These are phyloP conservation scores for Pleurotus giganteus DNA, from an alignment of 768 basidiomycete species.

Conservation along the genomic window DNA sequence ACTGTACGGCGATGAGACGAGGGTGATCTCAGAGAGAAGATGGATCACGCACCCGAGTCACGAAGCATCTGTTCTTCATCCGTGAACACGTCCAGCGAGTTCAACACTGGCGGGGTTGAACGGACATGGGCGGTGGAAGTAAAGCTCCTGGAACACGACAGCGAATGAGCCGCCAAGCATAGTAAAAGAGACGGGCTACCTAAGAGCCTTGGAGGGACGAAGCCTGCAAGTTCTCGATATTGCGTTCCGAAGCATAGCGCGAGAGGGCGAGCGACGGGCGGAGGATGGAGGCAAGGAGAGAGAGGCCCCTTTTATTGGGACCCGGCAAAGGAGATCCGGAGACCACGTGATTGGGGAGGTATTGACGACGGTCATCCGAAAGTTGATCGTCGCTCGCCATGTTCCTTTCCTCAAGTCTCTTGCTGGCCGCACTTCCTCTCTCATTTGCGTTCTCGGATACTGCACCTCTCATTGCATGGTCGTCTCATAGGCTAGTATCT, in stretches of 20 bases:
- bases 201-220: background rate
- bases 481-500: constrained; percentile 53
- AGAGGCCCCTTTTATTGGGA: too few species aligned
- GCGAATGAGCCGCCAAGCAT: background rate
- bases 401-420: constrained; percentile 32
- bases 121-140: constrained; percentile 20
- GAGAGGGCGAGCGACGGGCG: too few species aligned
- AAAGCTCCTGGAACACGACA: constrained; percentile 13
- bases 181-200: background rate
- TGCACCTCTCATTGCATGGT: constrained; percentile 68
- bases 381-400: constrained; percentile 31
- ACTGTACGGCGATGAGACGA: constrained; percentile 43
- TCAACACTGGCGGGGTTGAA: constrained; percentile 29
- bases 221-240: too few species aligned
- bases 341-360: background rate
- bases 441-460: constrained; percentile 62
- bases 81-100: constrained; percentile 80
- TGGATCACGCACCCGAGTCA: constrained; percentile 67
- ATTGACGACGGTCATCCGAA: background rate
- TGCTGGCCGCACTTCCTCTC: constrained; percentile 44
- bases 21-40: background rate
- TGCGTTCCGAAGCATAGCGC: too few species aligned
- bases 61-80: constrained; percentile 95
- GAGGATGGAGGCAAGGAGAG: too few species aligned
- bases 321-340: too few species aligned